These are phyloP conservation scores for Cyclotella sp. DNA, from an alignment of 108 stramenopile species.

Conservation along the genomic window DNA sequence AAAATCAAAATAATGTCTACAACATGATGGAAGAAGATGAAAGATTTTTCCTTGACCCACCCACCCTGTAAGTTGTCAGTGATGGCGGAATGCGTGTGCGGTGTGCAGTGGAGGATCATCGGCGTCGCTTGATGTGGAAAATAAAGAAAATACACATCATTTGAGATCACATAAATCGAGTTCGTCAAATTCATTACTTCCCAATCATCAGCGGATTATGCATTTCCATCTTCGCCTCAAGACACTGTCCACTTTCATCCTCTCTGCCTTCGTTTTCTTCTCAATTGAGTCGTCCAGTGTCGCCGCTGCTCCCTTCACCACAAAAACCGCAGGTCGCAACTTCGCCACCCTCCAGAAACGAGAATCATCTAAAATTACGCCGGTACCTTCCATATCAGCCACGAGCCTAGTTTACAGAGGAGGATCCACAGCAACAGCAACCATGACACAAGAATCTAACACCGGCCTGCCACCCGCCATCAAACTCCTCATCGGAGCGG, in stretches of 20 bases:
- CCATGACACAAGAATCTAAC: conserved; percentile 47
- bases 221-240: conserved; percentile 14
- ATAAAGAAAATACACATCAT: no score
- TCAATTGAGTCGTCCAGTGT: conserved; percentile 8
- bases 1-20: no score
- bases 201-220: conserved; percentile 2
- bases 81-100: no score
- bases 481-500: conserved; percentile 88
- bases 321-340: conserved; percentile 20
- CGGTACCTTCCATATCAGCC: conserved; percentile 6
- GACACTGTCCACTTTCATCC: conserved; percentile 11
- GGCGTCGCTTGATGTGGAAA: no score
- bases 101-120: no score
- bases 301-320: conserved; percentile 22
- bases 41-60: no score
- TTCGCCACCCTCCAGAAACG: conserved; percentile 35
- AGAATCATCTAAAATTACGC: conserved; percentile 11
- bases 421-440: conserved; percentile 34
- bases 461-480: conserved; percentile 67
- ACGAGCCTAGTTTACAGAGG: conserved; percentile 20
- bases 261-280: conserved; percentile 20
- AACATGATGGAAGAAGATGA: no score
- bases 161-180: background rate
- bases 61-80: no score
- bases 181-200: background rate